Base-by-base conservation (phyloP, 2,329 filamentous ascomycete genomes). In the Aspergillus transmontanensis region DNA sequence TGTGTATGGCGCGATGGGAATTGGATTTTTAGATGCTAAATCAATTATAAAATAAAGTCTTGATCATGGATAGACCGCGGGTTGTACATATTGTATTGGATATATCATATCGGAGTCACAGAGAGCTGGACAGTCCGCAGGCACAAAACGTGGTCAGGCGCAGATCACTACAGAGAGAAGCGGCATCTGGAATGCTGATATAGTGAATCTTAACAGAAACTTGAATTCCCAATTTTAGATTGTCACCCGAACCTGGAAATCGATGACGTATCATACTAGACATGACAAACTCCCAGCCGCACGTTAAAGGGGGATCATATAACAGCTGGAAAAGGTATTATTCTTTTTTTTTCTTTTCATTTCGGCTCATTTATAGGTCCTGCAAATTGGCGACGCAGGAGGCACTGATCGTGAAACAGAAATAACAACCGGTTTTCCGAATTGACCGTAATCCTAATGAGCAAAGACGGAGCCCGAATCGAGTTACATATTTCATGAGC, bases 401-500 rank as follows among this genome's bases (percentile, higher is more conserved):
- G 66, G 66, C 62, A 71, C 59, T 62, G 61, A 68, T 67, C 66
- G 69, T 71, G 71, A 73, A 74, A 70, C 68, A 69, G 64, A 68
- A 68, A 72, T 69, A 71, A 73, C 70, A 72, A 72, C 65, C 68
- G 68, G 72, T 67, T 69, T 69, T 72, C 72, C 72, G 74, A 69
- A 73, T 73, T 72, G 69, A 74, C 70, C 71, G 68, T 68, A 72
- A 69, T 72, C 71, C 69, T 73, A 76, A 72, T 71, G 75, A 72
- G 70, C 69, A 73, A 68, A 73, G 64, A 77, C 73, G 72, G 75
- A 76, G 71, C 68, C 71, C 71, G 71, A 72, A 72, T 75, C 71
- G 73, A 77, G 72, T 75, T 78, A 79, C 76, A 79, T 76, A 69
- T 73, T 74, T 78, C 76, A 76, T 77, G 70, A 76, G 71, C 71